phyloP scores from a whole-genome alignment of 75 land plant species.

The Isoetes taiwanensis region DNA sequence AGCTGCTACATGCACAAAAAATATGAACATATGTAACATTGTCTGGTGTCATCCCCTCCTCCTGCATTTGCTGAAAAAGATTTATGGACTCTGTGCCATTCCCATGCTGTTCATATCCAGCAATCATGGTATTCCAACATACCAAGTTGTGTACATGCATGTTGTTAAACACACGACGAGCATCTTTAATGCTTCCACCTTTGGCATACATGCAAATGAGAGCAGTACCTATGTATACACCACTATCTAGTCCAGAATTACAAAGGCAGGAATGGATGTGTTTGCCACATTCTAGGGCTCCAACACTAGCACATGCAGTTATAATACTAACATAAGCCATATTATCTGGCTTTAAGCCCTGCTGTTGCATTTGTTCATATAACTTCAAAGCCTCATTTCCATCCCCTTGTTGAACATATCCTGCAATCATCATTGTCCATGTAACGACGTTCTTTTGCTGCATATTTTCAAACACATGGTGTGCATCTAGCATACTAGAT shows the following conservation, averaged over 20 bases:
- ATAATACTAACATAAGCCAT: no score
- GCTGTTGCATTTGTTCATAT: no score
- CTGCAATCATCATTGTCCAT: slow-evolving; percentile 18
- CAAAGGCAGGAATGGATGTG: no score
- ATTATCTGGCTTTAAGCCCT: no score
- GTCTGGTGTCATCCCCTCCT: slow-evolving; percentile 12
- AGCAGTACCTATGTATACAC: slow-evolving; percentile 1
- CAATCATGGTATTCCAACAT: slow-evolving; percentile 15
- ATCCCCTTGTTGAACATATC: background rate
- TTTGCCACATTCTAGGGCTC: no score
- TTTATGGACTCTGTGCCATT: background rate
- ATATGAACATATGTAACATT: slow-evolving; percentile 7
- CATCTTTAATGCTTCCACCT: slow-evolving; percentile 8
- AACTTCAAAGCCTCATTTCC: no score
- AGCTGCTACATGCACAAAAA: no score
- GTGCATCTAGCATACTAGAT: slow-evolving; percentile 11
- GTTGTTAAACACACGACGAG: slow-evolving; percentile 17
- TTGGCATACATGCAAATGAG: slow-evolving; percentile 14
- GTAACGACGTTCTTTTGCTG: background rate
- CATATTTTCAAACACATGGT: slow-evolving; percentile 7
- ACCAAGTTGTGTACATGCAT: slow-evolving; percentile 11
- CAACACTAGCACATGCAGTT: no score
- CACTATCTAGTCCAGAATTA: no score
- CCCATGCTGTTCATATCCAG: slow-evolving; percentile 14
- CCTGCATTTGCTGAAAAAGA: slow-evolving; percentile 8